A percentile compares a stretch with the other conserved stretches of the same genome.
phyloP scores from a whole-genome alignment of 1,284 basidiomycete species.

The Takashimella tepidaria region DNA sequence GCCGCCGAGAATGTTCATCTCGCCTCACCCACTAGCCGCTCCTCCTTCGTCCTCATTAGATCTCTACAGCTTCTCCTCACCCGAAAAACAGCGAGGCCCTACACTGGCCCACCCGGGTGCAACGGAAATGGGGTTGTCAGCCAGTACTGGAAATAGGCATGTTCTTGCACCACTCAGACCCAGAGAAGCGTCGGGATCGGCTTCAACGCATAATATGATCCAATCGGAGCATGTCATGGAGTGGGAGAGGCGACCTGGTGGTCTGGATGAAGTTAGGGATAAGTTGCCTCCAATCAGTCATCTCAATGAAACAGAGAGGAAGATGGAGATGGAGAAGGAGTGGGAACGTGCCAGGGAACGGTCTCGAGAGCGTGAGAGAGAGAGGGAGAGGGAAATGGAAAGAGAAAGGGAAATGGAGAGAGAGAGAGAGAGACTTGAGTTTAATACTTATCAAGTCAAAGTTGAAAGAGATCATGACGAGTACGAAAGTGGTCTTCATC shows the following conservation, averaged over 20 bases:
- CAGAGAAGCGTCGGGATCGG: neutral
- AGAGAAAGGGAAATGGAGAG: neutral
- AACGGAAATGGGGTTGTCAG: neutral
- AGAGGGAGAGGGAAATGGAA: conserved; percentile 14
- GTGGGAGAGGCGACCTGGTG: neutral
- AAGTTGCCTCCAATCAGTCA: neutral
- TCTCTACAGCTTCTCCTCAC: neutral
- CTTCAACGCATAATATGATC: neutral
- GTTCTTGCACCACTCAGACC: neutral
- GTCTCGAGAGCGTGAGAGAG: conserved; percentile 6
- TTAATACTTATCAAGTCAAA: neutral
- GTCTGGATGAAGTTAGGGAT: neutral
- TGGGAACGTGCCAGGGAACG: neutral
- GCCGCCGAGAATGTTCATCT: neutral
- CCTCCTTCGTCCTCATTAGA: neutral
- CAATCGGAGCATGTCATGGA: neutral
- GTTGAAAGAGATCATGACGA: neutral
- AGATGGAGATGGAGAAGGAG: neutral
- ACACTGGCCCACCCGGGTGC: neutral
- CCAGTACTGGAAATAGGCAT: neutral
- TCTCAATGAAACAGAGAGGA: neutral
- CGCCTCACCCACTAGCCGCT: neutral
- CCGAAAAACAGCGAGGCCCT: neutral
- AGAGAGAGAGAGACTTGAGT: no score
- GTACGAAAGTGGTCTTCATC: no score